Base-by-base conservation (phyloP, 2,329 filamentous ascomycete species). In the Fusarium oxysporum region DNA sequence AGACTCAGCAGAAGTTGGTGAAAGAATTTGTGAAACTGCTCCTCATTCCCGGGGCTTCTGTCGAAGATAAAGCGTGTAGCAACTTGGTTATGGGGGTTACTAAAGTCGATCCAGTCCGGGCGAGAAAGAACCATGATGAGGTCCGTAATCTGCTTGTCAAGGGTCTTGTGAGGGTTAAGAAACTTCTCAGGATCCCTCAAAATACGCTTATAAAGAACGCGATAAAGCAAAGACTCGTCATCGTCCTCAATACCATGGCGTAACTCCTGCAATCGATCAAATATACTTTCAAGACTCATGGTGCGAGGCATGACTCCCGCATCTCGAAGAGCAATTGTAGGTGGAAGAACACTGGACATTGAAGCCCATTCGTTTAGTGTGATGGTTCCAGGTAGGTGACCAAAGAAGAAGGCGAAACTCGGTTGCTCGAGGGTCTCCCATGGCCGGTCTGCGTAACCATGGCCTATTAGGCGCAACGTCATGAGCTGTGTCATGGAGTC, bases 351-450 rank as follows among this genome's bases (percentile, higher is more conserved):
- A 63, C 91, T 91, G 23, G 87, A 88, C 70, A 88, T 84, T 62
- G 87, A 86, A 17, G 89, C 88, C 88, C 91, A 94, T 70, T 91
- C 88, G 74, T 92, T 93, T 56, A 95, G 82, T 1, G 92, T 93
- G 57, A 92, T 88, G 2, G 92, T 94, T 10, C 92, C 92, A 0
- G 92, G 89, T 28, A 88, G 85, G 55, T 84, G 83, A 17, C 92
- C 92, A 79, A 90, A 92, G 72, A 87, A 88, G 78, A 92, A 93
- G 1, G 90, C 86, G 80, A 91, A 90, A 78, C 91, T 93, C 8
- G 92, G 92, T 76, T 94, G 92, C 78, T 95, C 92, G 32, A 94
- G 84, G 3, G 92, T 91, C 70, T 92, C 88, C 92, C 91, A 94
- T 5, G 91, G 91, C 66, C 84, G 79, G 6, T 79, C 78, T 48